These are phyloP conservation scores for Moricandia moricandioides DNA, from an alignment of 345 rosid species.

Conservation along the genomic window DNA sequence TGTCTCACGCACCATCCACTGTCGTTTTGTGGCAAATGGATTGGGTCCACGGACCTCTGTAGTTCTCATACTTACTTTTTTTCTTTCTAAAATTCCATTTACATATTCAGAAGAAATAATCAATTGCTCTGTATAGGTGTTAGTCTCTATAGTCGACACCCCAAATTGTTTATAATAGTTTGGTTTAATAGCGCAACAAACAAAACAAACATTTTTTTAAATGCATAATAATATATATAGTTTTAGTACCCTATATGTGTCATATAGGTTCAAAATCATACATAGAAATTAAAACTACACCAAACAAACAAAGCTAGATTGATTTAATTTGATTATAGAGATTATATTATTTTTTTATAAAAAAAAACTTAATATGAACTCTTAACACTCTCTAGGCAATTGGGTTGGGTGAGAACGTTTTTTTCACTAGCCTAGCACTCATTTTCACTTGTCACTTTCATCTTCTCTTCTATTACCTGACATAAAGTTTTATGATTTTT, in stretches of 20 bases:
- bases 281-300: not conserved
- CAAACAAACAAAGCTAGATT: constrained; percentile 7
- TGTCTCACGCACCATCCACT: constrained; percentile 60
- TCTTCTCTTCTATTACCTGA: constrained; percentile 27
- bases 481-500: constrained; percentile 1
- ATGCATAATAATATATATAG: not conserved
- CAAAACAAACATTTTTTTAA: not conserved
- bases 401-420: not conserved
- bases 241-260: constrained; percentile 26
- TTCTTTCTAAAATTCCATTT: constrained; percentile 14
- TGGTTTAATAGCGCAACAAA: constrained; percentile 8
- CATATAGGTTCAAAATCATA: not conserved
- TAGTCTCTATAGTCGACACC: constrained; percentile 48
- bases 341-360: not conserved
- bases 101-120: constrained; percentile 17
- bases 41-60: constrained; percentile 83
- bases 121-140: constrained; percentile 41
- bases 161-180: constrained; percentile 32
- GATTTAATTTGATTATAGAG: not conserved
- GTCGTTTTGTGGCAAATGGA: constrained; percentile 62
- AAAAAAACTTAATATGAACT: constrained; percentile 2
- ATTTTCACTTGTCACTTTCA: constrained; percentile 35
- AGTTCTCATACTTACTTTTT: constrained; percentile 36
- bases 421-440: constrained; percentile 9
- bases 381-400: constrained; percentile 4